phyloP scores from a whole-genome alignment of 2,329 filamentous ascomycete genomes.

The Polychaeton citri region DNA sequence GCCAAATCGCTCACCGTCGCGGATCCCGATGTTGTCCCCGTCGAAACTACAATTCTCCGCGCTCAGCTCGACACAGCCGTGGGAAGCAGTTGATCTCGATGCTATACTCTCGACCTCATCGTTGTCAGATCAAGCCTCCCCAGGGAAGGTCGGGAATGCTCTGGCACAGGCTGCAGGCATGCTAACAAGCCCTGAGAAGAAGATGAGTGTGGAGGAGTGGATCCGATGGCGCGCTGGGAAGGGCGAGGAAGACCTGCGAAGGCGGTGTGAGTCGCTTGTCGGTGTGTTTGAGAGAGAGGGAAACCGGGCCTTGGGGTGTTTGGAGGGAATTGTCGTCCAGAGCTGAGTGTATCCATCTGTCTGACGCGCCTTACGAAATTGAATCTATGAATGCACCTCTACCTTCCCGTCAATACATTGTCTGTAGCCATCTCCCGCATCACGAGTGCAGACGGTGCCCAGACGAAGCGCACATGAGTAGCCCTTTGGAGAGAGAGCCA shows the following conservation, averaged over 20 bases:
- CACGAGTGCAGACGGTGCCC: no score
- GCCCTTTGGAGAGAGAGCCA: no score
- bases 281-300: constrained; percentile 74
- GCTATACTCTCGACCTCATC: constrained; percentile 44
- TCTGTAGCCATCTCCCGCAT: no score
- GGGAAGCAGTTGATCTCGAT: constrained; percentile 68
- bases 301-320: constrained; percentile 56
- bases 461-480: no score
- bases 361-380: no score
- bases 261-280: constrained; percentile 74
- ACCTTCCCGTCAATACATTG: no score
- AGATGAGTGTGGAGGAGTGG: constrained; percentile 92
- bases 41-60: constrained; percentile 37
- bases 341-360: no score
- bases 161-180: constrained; percentile 38
- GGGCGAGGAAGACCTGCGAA: constrained; percentile 65
- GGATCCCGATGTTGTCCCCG: constrained; percentile 15
- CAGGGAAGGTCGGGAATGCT: constrained; percentile 11
- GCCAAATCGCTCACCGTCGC: constrained; percentile 17
- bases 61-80: constrained; percentile 43
- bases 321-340: constrained; percentile 54
- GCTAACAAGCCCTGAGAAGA: constrained; percentile 63
- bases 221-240: constrained; percentile 66
- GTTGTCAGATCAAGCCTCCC: constrained; percentile 7
- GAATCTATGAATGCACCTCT: no score